Base-by-base conservation (phyloP, 768 basidiomycete genomes). In the Serendipita sp. region DNA sequence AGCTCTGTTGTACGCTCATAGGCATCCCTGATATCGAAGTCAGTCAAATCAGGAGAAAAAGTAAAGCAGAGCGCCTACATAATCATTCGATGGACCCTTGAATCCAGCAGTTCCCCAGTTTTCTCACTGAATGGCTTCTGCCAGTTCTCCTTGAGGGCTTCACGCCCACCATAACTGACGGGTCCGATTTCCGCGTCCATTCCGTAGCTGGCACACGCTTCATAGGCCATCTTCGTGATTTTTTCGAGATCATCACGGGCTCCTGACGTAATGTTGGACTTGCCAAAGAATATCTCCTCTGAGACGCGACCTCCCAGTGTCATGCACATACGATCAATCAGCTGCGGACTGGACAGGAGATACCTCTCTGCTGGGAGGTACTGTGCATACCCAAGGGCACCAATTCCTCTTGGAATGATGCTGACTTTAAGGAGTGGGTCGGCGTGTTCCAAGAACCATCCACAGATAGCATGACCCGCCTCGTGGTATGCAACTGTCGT, bases 401-500 rank as follows among this genome's bases (percentile, higher is more conserved):
- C 96, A 60, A 90, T 86, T 63, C 96, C 96, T 69, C 94, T 84
- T 46, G 96, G 96, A 67, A 99, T 97, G 74, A 99, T 99, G 75
- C 90, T 94, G 66, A 99, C 96, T 76, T 99, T 97, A 68, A 97
- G 82, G 56, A 98, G 76, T 44, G 95, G 95, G 72, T 98, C 93
- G 48, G 96, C 96, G 68, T 94, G 91, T 75, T 98, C 92, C 69
- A 99, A 78, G 81, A 89, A 97, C 96, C 96, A 99, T 2, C 96
- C 96, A 71, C 91, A 94, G 51, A 98, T 86, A 24, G 96, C 96
- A 74, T 99, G 96, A 3, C 96, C 96, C 28, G 96, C 96, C 78
- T 99, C 96, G 72, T 99, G 96, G 73, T 98, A 97, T 5, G 96
- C 96, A 47, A 98, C 94, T 0, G 89, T 97, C 77, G 86, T 94